A percentile compares a stretch with the other conserved stretches of the same genome.
Conservation (phyloP, 441 rosid genomes). For the Bruguiera hainesii region DNA sequence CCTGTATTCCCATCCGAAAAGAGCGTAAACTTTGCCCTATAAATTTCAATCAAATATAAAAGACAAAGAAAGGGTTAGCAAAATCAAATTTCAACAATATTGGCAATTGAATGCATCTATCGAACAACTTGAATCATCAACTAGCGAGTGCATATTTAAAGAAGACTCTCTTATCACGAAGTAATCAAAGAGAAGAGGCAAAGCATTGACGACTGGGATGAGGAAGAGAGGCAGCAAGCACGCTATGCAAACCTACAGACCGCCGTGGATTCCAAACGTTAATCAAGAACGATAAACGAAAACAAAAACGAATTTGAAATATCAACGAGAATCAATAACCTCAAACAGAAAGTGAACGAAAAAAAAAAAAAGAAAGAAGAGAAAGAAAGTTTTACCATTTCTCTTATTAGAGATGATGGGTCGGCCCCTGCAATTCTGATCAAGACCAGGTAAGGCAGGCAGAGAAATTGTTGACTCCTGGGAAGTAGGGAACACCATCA, state of each 20-base stretch:
- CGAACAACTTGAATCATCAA: not conserved
- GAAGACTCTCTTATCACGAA: conserved; percentile 45
- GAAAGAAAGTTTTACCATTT: no score
- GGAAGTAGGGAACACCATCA: no score
- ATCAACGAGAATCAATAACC: not conserved
- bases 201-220: conserved; percentile 68
- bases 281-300: not conserved
- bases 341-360: not conserved
- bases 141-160: not conserved
- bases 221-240: conserved; percentile 89
- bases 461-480: no score
- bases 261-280: no score
- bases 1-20: conserved; percentile 95
- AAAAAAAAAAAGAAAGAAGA: no score
- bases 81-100: no score
- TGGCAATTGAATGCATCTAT: no score
- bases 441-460: no score
- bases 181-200: conserved; percentile 62
- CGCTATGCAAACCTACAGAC: conserved; percentile 65
- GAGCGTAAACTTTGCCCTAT: conserved; percentile 34
- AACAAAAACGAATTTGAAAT: not conserved
- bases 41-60: not conserved
- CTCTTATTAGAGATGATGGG: no score
- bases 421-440: no score
- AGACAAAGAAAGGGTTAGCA: no score